Evolutionary conservation across 768 basidiomycete genomes (phyloP), one percentile per base, ranked within the genome.

Genomic region (Termitomyces sp.): DNA sequence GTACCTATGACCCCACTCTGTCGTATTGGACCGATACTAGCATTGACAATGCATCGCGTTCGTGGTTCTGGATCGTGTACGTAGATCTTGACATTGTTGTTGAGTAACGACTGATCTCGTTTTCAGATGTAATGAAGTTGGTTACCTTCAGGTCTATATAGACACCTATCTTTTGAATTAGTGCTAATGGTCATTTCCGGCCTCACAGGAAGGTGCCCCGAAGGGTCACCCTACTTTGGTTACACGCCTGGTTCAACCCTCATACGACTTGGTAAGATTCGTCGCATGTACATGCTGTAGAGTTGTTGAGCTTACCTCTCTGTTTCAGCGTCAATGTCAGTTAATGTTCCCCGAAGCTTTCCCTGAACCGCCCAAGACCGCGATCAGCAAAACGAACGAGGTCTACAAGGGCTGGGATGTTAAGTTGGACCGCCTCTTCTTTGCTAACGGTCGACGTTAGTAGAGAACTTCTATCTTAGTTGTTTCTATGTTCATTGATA

Each of bases 11-110:
- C 57, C 56, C 70, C 3, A 67, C 70, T 1, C 68, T 70, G 37
- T 25, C 66, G 0, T 79, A 63, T 66, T 90, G 75, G 71, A 85
- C 83, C 12, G 70, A 85, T 58, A 83, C 74, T 2, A 67, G 73
- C 5, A 68, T 89, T 37, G 71, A 88, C 66, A 83, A 89, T 57
- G 56, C 73, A 0, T 60, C 58, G 4, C 79, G 88, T 23, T 87
- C 88, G 3, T 91, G 88, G 87, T 68, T 72, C 55, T 89, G 88
- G 88, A 81, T 87, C 63, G 79, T 84, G 84, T 79, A 68, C 56
- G 78, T 65, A 17, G 9, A n/a, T 39, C 27, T 16, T 37, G 55
- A n/a, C 23, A 21, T 19, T 27, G 17, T 46, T 28, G 30, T 25
- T 12, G 35, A 56, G 42, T 35, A 37, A 41, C 55, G 49, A 3